Evolutionary conservation across 257 asterid genomes (phyloP).

Genomic region (Cinchona pubescens): DNA sequence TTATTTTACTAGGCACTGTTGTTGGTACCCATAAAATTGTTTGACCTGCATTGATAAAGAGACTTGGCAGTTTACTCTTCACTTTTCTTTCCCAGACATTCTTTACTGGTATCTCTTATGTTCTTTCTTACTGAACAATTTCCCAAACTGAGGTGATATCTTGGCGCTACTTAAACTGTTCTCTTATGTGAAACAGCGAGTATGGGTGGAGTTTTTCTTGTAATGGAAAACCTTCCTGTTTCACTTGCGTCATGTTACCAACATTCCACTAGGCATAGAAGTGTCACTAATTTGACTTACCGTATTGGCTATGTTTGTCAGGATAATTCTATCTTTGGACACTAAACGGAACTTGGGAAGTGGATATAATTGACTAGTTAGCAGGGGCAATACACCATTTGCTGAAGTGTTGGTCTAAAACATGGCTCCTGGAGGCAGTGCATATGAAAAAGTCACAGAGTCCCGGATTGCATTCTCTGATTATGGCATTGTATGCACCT

Average conservation of each 20-base stretch:
- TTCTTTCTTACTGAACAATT: background rate
- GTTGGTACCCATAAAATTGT: background rate
- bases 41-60: background rate
- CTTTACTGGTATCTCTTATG: background rate
- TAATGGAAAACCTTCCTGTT: background rate
- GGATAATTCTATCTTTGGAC: constrained; percentile 8
- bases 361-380: constrained; percentile 4
- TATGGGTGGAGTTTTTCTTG: background rate
- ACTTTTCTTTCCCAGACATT: background rate
- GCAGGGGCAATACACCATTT: background rate
- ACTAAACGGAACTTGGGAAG: background rate
- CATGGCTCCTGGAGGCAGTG: constrained; percentile 63
- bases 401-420: constrained; percentile 10
- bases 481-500: constrained; percentile 37
- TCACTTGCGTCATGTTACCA: background rate
- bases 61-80: background rate
- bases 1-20: background rate
- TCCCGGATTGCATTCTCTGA: constrained; percentile 33
- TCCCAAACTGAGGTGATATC: background rate
- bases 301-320: background rate
- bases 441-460: constrained; percentile 38
- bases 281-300: background rate
- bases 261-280: background rate
- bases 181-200: background rate
- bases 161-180: background rate